Evolutionary conservation across 2,329 filamentous ascomycete genomes (phyloP).

Genomic region (Colletotrichum abscissum): DNA sequence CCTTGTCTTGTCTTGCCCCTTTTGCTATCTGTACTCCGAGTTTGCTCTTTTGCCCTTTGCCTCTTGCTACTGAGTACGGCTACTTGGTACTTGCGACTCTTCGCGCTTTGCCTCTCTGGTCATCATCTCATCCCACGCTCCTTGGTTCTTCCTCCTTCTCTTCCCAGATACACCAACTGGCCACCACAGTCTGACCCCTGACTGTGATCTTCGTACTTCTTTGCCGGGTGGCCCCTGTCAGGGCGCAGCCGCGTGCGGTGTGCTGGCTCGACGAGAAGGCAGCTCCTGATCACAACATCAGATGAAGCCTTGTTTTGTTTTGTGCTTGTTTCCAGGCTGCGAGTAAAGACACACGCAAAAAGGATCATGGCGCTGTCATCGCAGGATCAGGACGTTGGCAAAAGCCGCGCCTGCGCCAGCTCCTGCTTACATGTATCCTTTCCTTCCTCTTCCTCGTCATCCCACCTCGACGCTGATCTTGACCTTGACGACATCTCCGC

Average conservation of each 20-base stretch:
- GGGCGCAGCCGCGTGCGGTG: slow-evolving; percentile 15
- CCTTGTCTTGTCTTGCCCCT: not conserved
- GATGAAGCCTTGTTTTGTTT: slow-evolving; percentile 35
- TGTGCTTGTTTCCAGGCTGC: slow-evolving; percentile 31
- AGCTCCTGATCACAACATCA: slow-evolving; percentile 27
- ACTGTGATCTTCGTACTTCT: slow-evolving; percentile 22
- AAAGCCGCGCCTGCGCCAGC: slow-evolving; percentile 1
- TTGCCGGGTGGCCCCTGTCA: slow-evolving; percentile 20
- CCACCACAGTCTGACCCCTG: slow-evolving; percentile 21
- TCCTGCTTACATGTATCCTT: not conserved
- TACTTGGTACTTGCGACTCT: not conserved
- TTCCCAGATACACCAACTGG: slow-evolving; percentile 1
- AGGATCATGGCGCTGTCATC: slow-evolving; percentile 32
- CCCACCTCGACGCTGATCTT: not conserved
- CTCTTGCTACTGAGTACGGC: not conserved
- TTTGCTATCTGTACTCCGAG: not conserved
- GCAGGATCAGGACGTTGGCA: slow-evolving; percentile 15
- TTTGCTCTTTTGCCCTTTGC: not conserved
- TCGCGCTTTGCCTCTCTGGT: slow-evolving; percentile 16
- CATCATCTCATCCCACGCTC: slow-evolving; percentile 16
- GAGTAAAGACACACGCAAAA: slow-evolving; percentile 18
- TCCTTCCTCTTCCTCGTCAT: not conserved
- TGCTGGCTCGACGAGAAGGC: slow-evolving; percentile 30
- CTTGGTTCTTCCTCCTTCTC: not conserved
- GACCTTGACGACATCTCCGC: not conserved